Evolutionary conservation across 192 early-diverging fungal species (phyloP).

Genomic region (Rhizophagus prolifer): DNA sequence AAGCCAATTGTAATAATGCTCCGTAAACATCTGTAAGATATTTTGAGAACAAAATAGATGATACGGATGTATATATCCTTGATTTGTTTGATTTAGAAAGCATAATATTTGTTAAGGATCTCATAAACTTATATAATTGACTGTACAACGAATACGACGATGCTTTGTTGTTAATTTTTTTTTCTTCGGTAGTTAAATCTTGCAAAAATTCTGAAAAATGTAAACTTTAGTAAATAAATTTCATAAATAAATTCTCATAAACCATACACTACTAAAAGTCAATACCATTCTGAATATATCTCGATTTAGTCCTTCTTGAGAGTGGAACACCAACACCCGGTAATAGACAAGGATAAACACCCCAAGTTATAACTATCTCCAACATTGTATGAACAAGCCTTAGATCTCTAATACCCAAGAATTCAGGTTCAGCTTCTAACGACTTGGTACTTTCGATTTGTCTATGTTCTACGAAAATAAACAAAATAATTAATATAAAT

Average conservation of each 20-base stretch:
- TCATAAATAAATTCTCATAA: background rate
- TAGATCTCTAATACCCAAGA: constrained; percentile 60
- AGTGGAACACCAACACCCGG: constrained; percentile 70
- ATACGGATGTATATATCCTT: constrained; percentile 54
- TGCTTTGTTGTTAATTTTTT: background rate
- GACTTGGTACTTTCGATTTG: background rate
- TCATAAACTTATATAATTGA: constrained; percentile 31
- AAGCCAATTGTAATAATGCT: constrained; percentile 65
- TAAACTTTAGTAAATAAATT: background rate
- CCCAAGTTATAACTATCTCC: constrained; percentile 66
- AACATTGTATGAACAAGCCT: constrained; percentile 63
- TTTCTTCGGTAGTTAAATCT: background rate
- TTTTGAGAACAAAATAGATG: constrained; percentile 52
- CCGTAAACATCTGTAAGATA: constrained; percentile 68
- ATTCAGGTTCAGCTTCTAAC: constrained; percentile 33
- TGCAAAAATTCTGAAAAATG: constrained; percentile 5
- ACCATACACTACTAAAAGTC: background rate
- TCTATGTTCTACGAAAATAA: background rate
- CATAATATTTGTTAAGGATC: constrained; percentile 34
- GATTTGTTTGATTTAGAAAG: constrained; percentile 28
- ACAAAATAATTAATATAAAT: background rate
- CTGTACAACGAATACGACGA: constrained; percentile 13
- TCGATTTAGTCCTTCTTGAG: constrained; percentile 56
- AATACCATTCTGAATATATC: constrained; percentile 48
- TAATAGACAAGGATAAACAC: constrained; percentile 64